phyloP scores from a whole-genome alignment of 2,329 filamentous ascomycete genomes.

The Colletotrichum sp. region DNA sequence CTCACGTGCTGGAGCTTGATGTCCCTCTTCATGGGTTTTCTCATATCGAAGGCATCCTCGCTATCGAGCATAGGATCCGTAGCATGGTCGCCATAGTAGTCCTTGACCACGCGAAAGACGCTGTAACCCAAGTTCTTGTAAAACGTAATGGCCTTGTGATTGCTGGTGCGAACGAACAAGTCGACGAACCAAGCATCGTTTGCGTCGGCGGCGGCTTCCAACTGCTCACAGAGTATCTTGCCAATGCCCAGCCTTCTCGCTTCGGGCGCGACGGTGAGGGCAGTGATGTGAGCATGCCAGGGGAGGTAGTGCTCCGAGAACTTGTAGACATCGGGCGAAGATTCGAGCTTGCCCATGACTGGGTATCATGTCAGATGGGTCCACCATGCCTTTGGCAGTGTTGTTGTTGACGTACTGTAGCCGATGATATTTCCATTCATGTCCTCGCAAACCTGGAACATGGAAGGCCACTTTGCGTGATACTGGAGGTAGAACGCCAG shows the following conservation, averaged over 20 bases:
- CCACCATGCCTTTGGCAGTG: background rate
- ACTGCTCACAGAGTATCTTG: slow-evolving; percentile 77
- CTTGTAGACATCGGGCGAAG: slow-evolving; percentile 76
- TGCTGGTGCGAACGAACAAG: slow-evolving; percentile 89
- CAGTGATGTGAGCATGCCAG: slow-evolving; percentile 99
- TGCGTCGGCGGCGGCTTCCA: slow-evolving; percentile 83
- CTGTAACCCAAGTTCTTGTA: slow-evolving; percentile 93
- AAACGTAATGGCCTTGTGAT: slow-evolving; percentile 83
- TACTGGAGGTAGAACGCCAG: slow-evolving; percentile 96
- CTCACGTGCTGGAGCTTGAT: slow-evolving; percentile 76
- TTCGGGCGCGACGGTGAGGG: slow-evolving; percentile 87
- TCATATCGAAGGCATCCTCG: slow-evolving; percentile 97
- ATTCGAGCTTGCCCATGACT: slow-evolving; percentile 98
- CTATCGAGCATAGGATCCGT: slow-evolving; percentile 64
- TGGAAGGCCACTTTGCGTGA: slow-evolving; percentile 91
- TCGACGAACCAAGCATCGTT: slow-evolving; percentile 95
- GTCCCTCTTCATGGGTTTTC: slow-evolving; percentile 87
- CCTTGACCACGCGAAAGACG: slow-evolving; percentile 85
- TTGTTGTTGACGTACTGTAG: slow-evolving; percentile 71
- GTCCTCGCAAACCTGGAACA: slow-evolving; percentile 92
- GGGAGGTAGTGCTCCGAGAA: slow-evolving; percentile 91
- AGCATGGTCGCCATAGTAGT: slow-evolving; percentile 91
- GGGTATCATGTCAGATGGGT: slow-evolving; percentile 28
- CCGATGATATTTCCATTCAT: slow-evolving; percentile 87
- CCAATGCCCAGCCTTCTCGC: slow-evolving; percentile 88